Base-by-base conservation (phyloP, 2,329 filamentous ascomycete species). In the Ceratocystis destructans region DNA sequence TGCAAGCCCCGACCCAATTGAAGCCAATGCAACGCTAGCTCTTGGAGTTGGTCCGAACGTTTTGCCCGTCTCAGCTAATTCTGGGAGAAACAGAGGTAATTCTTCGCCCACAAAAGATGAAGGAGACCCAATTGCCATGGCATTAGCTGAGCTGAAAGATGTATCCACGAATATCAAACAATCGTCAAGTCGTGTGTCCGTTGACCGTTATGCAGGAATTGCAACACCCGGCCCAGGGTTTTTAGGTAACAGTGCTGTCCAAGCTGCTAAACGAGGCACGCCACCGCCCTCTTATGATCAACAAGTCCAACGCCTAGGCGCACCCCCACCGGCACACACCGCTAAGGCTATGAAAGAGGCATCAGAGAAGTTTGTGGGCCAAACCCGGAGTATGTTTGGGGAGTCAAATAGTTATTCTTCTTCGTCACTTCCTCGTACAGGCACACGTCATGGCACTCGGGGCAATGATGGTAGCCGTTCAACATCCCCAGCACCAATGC, bases 1-100 rank as follows among this genome's bases (percentile, higher is more conserved):
- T 7, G 76, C 77, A 15, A 95, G 90, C 71, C 90, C 90, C 2
- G 90, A 95, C 64, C 88, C 89, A 1, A 92, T 94, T 46, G 94
- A 96, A 73, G 92, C 93, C 66, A 87, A 94, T 69, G 91, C 93
- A 48, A 96, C 88, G 74, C 86, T 97, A 71, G 93, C 96, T 69
- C 81, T 99, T 33, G 96, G 96, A 72, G 84, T 99, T 65, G 94
- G 94, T 6, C 90, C 95, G 71, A 99, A 99, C 71, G 90, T 99
- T 10, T 96, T 99, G 72, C 87, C 96, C 66, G 93, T 99, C 8
- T 88, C 89, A 12, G 88, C 88, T 6, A 55, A 65, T 5, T 59
- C 64, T 20, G 55, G 53, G 17, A 61, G 44, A 31, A 48, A 48
- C 64, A 66, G 61, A 37, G 57, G 41, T 8, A 55, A 17, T 59